Evolutionary conservation across 495 filamentous ascomycete genomes (phyloP).

Genomic region (Podospora appendiculata): DNA sequence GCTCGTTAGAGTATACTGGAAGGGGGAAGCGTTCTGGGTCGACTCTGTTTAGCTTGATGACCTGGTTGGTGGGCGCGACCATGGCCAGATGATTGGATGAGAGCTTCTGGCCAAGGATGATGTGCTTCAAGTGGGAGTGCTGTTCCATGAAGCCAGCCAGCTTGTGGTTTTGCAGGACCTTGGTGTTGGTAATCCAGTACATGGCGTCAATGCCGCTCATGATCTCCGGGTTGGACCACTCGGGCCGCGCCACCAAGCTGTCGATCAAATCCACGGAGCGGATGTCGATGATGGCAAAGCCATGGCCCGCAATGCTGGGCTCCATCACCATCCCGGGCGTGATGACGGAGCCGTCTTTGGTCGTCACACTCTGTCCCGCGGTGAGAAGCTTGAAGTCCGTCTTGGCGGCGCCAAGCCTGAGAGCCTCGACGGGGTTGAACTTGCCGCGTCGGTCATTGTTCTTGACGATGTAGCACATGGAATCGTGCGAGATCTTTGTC

Average conservation of each 20-base stretch:
- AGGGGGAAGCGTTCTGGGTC: conserved; percentile 61
- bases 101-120: conserved; percentile 62
- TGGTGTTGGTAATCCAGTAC: conserved; percentile 72
- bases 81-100: conserved; percentile 68
- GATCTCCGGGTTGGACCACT: conserved; percentile 62
- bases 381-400: conserved; percentile 46
- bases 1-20: conserved; percentile 48
- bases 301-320: conserved; percentile 29
- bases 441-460: conserved; percentile 68
- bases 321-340: conserved; percentile 46
- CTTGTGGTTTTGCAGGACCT: conserved; percentile 51
- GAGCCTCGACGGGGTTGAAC: conserved; percentile 61
- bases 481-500: conserved; percentile 53
- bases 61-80: conserved; percentile 50
- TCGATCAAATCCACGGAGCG: conserved; percentile 61
- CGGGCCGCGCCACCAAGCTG: conserved; percentile 55
- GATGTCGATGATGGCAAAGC: conserved; percentile 74
- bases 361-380: conserved; percentile 41
- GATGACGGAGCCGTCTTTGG: conserved; percentile 48
- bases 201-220: conserved; percentile 60
- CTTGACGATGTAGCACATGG: conserved; percentile 80
- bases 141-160: conserved; percentile 61
- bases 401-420: conserved; percentile 46
- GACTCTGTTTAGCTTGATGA: conserved; percentile 59
- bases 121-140: conserved; percentile 55